Percentiles rank a stretch among this genome's conserved stretches.
These are phyloP conservation scores for Ceratocystis albifundus DNA, from an alignment of 2,329 filamentous ascomycete genomes.

Conservation along the genomic window DNA sequence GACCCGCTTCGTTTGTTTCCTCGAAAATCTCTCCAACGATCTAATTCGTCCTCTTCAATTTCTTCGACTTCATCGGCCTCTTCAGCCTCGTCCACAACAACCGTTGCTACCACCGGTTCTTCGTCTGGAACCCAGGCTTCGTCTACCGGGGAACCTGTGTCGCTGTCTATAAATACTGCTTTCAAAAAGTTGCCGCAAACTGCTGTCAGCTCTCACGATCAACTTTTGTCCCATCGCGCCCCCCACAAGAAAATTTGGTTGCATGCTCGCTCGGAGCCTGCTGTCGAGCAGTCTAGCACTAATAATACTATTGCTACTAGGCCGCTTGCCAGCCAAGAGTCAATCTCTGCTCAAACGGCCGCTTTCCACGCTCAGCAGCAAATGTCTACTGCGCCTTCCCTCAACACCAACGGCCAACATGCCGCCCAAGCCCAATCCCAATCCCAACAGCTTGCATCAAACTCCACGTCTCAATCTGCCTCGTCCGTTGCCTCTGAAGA, in stretches of 20 bases:
- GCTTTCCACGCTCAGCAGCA: conserved; percentile 10
- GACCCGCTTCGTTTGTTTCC: conserved; percentile 72
- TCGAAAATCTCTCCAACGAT: conserved; percentile 74
- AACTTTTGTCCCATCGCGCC: background rate
- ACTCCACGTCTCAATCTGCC: conserved; percentile 35
- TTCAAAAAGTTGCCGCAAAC: conserved; percentile 17
- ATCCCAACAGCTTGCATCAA: conserved; percentile 29
- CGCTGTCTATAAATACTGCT: conserved; percentile 18
- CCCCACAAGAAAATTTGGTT: conserved; percentile 18
- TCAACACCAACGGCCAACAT: conserved; percentile 19
- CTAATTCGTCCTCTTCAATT: conserved; percentile 83
- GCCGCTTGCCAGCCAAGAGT: background rate
- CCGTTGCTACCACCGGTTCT: conserved; percentile 49
- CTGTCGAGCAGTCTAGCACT: conserved; percentile 6
- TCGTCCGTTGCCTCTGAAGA: conserved; percentile 48
- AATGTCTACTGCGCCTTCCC: conserved; percentile 12
- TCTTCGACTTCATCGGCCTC: conserved; percentile 50
- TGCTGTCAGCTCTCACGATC: background rate
- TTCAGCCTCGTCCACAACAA: conserved; percentile 50
- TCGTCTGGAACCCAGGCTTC: conserved; percentile 49
- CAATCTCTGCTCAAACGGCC: background rate
- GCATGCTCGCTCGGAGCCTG: conserved; percentile 8
- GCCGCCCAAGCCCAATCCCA: conserved; percentile 27
- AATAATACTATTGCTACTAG: background rate
- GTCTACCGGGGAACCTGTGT: conserved; percentile 31